Base-by-base conservation (phyloP, 2,329 filamentous ascomycete species). In the Rhinocladiella similis region DNA sequence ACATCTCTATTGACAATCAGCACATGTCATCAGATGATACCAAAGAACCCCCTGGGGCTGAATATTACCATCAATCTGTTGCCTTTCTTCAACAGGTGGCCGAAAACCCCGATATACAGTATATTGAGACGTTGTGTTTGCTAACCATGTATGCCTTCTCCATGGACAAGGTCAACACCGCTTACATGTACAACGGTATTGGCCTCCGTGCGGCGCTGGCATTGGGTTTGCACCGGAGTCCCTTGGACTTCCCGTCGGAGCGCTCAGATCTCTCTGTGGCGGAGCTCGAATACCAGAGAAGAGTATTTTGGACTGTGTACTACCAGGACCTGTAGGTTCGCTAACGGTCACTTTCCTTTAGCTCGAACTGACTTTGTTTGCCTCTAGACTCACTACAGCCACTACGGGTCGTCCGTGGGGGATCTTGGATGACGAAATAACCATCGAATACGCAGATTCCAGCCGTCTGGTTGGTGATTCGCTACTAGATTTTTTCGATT, bases 31-130 rank as follows among this genome's bases (percentile, higher is more conserved):
- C 19, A 19, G 29, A 20, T 14, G 7, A 14, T 12, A 33, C n/a
- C 20, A 16, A 6, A 27, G 56, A 59, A 22, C 42, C 52, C 5
- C 56, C 56, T 12, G 56, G 56, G 14, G 42, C 52, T 18, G 52
- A 55, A 7, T 59, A 59, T 41, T 59, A 59, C 46, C 45, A 56
- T 36, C 56, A 59, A 29, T 59, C 56, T 16, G 47, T 59, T n/a
- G 43, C 43, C 19, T 48, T 59, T 46, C 52, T 59, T 46, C 56
- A 59, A 47, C 56, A 59, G 29, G 56, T 59, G 35, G 56, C 56
- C 14, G 56, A 59, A 25, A 52, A 55, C n/a, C 56, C 56, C 14
- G 53, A 59, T 29, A 38, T 59, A 13, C 48, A 55, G 29, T 59
- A 59, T 43, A 59, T 59, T 22, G 52, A 55, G 36, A 59, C 56